Evolutionary conservation across 2,329 filamentous ascomycete genomes (phyloP).

Genomic region (Aspergillus costaricaensis): DNA sequence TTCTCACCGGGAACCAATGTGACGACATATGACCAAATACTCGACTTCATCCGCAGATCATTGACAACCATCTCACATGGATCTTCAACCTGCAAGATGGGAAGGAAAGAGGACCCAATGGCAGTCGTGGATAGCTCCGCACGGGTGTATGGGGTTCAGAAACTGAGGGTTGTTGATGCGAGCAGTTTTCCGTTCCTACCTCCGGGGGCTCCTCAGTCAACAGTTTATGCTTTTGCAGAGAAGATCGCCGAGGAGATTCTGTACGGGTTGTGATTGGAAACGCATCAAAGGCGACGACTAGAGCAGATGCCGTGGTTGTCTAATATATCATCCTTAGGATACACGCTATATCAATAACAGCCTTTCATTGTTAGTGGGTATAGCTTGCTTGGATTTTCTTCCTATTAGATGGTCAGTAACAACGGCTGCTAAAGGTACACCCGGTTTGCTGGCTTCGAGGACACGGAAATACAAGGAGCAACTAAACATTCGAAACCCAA

Average conservation of each 20-base stretch:
- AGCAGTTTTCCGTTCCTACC: conserved; percentile 37
- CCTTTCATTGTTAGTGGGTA: not conserved
- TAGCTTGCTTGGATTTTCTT: no score
- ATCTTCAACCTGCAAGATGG: conserved; percentile 42
- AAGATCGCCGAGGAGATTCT: conserved; percentile 37
- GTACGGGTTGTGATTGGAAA: not conserved
- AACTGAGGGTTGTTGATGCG: conserved; percentile 39
- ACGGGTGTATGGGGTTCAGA: conserved; percentile 32
- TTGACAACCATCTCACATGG: conserved; percentile 37
- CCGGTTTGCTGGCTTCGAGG: no score
- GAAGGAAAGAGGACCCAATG: conserved; percentile 28
- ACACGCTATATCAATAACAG: not conserved
- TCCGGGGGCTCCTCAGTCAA: conserved; percentile 42
- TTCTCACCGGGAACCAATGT: conserved; percentile 38
- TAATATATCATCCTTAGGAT: not conserved
- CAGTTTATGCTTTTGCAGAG: conserved; percentile 43
- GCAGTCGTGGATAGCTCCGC: conserved; percentile 37
- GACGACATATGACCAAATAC: conserved; percentile 44
- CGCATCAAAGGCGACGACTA: not conserved
- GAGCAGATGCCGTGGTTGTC: not conserved
- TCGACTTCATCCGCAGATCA: conserved; percentile 28
- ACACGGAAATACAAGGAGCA: not conserved
- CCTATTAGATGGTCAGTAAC: not conserved
- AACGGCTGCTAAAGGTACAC: no score
- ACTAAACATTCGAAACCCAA: conserved; percentile 15